Conservation (phyloP, 75 land plant genomes). For the Adiantum capillusveneris region DNA sequence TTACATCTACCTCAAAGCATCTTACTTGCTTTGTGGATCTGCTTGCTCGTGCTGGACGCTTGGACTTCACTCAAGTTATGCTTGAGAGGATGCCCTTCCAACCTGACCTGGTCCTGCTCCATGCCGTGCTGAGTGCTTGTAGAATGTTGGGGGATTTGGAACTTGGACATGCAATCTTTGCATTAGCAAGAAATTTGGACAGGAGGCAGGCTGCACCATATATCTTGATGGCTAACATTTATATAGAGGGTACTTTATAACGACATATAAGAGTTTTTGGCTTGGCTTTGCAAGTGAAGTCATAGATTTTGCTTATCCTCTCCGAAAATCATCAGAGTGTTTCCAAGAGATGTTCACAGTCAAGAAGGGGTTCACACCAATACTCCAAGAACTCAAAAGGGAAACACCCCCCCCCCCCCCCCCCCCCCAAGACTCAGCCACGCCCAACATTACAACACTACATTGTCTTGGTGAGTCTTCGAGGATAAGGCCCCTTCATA, state of each 20-base stretch:
- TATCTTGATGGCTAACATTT: conserved; percentile 8
- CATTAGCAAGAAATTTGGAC: conserved; percentile 3
- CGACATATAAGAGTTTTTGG: too few species aligned
- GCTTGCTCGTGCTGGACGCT: conserved; percentile 18
- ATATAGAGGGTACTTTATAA: conserved; percentile 1
- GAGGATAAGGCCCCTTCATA: too few species aligned
- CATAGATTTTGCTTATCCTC: too few species aligned
- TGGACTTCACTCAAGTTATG: conserved; percentile 11
- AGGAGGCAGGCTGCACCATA: background rate
- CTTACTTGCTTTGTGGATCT: conserved; percentile 23
- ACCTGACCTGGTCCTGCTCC: conserved; percentile 12
- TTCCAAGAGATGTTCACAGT: too few species aligned
- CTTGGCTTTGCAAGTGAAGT: too few species aligned
- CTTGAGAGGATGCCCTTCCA: conserved; percentile 13
- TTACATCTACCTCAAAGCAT: conserved; percentile 11
- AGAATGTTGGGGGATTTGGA: conserved; percentile 3
- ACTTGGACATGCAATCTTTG: conserved; percentile 14
- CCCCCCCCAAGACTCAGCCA: too few species aligned
- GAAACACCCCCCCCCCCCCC: too few species aligned
- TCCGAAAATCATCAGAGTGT: too few species aligned
- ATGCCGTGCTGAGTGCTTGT: conserved; percentile 16
- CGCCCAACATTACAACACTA: too few species aligned
- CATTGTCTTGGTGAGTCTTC: too few species aligned
- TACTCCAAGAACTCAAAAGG: too few species aligned
- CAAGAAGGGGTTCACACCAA: too few species aligned